phyloP scores from a whole-genome alignment of 352 stramenopile genomes.

The Aphanomyces invadans region DNA sequence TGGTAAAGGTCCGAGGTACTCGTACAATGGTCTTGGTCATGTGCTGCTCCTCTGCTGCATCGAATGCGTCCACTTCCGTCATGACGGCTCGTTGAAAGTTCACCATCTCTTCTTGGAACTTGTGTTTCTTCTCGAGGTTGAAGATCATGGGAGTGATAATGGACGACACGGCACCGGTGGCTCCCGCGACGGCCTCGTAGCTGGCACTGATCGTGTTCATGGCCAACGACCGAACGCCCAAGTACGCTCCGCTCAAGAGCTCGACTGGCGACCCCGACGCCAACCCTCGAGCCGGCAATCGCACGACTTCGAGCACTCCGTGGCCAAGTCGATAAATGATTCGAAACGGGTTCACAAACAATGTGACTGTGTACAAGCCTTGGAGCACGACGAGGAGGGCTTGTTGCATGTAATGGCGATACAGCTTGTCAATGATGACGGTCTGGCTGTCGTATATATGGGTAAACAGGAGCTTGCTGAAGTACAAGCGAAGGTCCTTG shows the following conservation, averaged over 20 bases:
- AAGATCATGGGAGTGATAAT: slow-evolving; percentile 51
- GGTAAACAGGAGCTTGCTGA: slow-evolving; percentile 72
- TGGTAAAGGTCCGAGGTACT: slow-evolving; percentile 78
- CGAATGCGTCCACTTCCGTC: slow-evolving; percentile 80
- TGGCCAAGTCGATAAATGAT: slow-evolving; percentile 82
- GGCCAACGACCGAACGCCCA: slow-evolving; percentile 72
- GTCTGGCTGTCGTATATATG: slow-evolving; percentile 76
- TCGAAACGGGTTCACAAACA: slow-evolving; percentile 83
- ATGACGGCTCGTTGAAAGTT: slow-evolving; percentile 83
- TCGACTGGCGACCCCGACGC: slow-evolving; percentile 77
- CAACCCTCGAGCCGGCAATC: slow-evolving; percentile 64
- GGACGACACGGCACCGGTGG: slow-evolving; percentile 65
- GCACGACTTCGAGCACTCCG: slow-evolving; percentile 70
- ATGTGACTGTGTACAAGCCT: slow-evolving; percentile 75
- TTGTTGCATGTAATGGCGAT: slow-evolving; percentile 75
- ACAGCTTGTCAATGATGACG: slow-evolving; percentile 68
- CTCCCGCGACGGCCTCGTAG: slow-evolving; percentile 81
- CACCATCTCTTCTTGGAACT: slow-evolving; percentile 77
- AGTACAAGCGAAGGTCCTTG: slow-evolving; percentile 79
- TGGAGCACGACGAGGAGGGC: slow-evolving; percentile 77
- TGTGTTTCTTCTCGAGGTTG: slow-evolving; percentile 59
- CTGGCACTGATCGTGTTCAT: slow-evolving; percentile 87
- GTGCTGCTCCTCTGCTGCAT: slow-evolving; percentile 75
- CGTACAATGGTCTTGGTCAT: slow-evolving; percentile 84
- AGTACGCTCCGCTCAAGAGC: slow-evolving; percentile 71